A percentile compares a stretch with the other conserved stretches of the same genome.
Evolutionary conservation across 306 rosid genomes (phyloP).

Genomic region (Dalbergia cultrata): DNA sequence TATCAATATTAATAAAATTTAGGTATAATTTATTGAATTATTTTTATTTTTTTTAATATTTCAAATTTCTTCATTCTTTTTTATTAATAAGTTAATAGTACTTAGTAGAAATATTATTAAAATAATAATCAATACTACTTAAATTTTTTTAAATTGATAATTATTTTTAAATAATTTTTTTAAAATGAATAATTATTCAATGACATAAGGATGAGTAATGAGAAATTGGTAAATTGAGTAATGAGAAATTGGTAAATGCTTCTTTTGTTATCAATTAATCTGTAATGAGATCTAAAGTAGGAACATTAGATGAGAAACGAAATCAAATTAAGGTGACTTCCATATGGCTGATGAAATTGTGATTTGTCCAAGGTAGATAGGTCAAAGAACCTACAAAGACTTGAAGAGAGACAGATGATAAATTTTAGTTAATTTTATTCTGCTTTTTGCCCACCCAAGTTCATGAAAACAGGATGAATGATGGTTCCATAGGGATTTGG

Average conservation of each 20-base stretch:
- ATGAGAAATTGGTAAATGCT: neutral
- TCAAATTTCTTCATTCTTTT: no score
- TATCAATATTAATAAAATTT: no score
- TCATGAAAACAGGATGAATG: conserved; percentile 39
- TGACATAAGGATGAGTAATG: no score
- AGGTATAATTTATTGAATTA: no score
- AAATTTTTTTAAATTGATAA: no score
- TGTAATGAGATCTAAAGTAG: neutral
- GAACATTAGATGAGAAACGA: conserved; percentile 1
- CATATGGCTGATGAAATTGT: conserved; percentile 1
- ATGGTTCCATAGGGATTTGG: conserved; percentile 58
- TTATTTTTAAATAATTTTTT: no score
- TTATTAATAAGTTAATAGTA: no score
- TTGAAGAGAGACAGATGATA: conserved; percentile 9
- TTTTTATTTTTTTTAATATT: no score
- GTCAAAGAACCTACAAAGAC: conserved; percentile 43
- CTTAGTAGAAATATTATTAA: no score
- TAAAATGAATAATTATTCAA: no score
- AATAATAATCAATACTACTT: no score
- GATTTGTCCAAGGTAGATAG: conserved; percentile 17
- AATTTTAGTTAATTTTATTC: conserved; percentile 3
- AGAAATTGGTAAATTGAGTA: neutral
- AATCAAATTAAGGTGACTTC: conserved; percentile 5
- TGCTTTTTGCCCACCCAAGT: conserved; percentile 34
- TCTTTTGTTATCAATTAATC: neutral